phyloP scores from a whole-genome alignment of 78 protist genomes.

The Dictyostelium discoideum region DNA sequence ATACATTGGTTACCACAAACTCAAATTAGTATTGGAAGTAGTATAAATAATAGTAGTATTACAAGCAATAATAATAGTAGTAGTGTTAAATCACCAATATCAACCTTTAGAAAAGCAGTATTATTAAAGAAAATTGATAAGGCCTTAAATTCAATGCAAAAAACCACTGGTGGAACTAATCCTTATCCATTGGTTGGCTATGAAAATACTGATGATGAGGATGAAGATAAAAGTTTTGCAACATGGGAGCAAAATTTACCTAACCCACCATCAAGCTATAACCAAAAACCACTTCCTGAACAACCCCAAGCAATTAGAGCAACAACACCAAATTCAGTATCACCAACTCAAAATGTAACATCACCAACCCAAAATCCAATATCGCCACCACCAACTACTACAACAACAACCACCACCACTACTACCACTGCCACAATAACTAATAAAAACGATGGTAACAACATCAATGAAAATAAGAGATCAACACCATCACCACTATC shows the following conservation, averaged over 20 bases:
- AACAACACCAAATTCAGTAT: neutral
- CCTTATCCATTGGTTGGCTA: slow-evolving; percentile 22
- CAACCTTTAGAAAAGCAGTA: neutral
- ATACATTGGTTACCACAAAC: slow-evolving; percentile 34
- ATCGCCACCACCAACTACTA: neutral
- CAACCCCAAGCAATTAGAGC: neutral
- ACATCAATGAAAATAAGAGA: neutral
- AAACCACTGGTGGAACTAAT: neutral
- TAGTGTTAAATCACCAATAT: neutral
- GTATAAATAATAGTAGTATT: neutral
- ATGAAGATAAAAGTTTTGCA: slow-evolving; percentile 29
- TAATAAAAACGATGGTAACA: neutral
- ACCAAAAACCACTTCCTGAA: neutral
- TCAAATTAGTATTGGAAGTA: neutral
- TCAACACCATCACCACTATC: neutral
- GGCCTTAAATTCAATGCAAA: neutral
- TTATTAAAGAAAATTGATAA: neutral
- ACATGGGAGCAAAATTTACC: slow-evolving; percentile 46
- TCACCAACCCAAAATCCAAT: neutral
- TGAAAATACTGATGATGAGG: slow-evolving; percentile 6
- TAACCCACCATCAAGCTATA: neutral
- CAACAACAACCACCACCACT: neutral
- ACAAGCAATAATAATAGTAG: neutral
- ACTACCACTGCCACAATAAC: neutral
- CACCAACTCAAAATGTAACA: neutral